These are phyloP conservation scores for Byssochlamys sp. DNA, from an alignment of 2,329 filamentous ascomycete species.

Conservation along the genomic window DNA sequence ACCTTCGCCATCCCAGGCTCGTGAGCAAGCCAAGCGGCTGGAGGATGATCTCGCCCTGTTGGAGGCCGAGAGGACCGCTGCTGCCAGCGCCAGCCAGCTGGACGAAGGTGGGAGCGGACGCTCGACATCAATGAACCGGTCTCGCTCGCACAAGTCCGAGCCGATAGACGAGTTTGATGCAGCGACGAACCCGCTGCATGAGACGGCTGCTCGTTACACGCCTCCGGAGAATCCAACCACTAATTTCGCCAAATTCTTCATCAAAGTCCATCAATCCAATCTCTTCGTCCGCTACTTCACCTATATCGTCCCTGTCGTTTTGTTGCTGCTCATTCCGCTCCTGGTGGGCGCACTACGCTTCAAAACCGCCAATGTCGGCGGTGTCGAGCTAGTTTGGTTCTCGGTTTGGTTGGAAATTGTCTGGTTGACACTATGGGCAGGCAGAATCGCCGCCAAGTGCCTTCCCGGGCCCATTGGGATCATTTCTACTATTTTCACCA, in stretches of 20 bases:
- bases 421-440: conserved; percentile 84
- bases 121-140: conserved; percentile 40
- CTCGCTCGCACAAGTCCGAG: conserved; percentile 46
- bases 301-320: conserved; percentile 58
- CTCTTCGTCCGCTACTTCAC: conserved; percentile 60
- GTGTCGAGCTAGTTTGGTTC: conserved; percentile 77
- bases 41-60: conserved; percentile 59
- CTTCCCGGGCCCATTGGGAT: conserved; percentile 54
- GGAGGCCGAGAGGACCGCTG: conserved; percentile 48
- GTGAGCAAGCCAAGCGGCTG: conserved; percentile 52
- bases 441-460: conserved; percentile 54
- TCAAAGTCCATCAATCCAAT: conserved; percentile 55
- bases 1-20: conserved; percentile 45
- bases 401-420: conserved; percentile 90
- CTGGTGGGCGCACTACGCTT: conserved; percentile 55
- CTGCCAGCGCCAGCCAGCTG: conserved; percentile 34
- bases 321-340: conserved; percentile 58
- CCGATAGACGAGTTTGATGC: conserved; percentile 58
- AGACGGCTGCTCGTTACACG: conserved; percentile 55
- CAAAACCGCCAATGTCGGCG: conserved; percentile 56
- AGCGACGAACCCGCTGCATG: conserved; percentile 59
- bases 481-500: conserved; percentile 66
- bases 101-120: conserved; percentile 25
- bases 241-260: conserved; percentile 54
- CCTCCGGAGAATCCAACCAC: conserved; percentile 55